Conservation (phyloP, 306 rosid species). For the Astragalus membranaceus region DNA sequence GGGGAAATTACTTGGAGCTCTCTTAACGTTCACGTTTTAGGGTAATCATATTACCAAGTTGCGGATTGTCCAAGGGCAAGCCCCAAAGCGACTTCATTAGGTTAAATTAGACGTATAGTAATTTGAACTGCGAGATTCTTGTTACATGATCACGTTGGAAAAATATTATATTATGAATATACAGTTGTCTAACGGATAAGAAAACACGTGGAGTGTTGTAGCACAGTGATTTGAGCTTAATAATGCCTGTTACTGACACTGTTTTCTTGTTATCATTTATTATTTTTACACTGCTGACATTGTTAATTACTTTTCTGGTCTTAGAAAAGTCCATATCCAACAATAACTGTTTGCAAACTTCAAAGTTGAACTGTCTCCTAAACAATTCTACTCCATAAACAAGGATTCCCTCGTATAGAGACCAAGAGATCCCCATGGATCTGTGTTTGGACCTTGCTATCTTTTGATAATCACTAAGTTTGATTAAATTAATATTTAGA, state of each 20-base stretch:
- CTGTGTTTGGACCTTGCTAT: not conserved
- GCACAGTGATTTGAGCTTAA: constrained; percentile 14
- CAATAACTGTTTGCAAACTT: constrained; percentile 19
- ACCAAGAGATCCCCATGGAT: not conserved
- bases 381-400: constrained; percentile 1
- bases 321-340: constrained; percentile 15
- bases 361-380: constrained; percentile 25
- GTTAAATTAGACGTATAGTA: constrained; percentile 24
- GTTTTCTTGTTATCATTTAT: not conserved
- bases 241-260: constrained; percentile 28
- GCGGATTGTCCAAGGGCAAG: constrained; percentile 26
- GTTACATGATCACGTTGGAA: constrained; percentile 5
- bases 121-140: constrained; percentile 22
- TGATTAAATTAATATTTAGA: constrained; percentile 20
- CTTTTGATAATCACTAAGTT: not conserved
- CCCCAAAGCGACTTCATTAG: constrained; percentile 23
- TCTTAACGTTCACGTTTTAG: constrained; percentile 19
- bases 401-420: not conserved
- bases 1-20: constrained; percentile 30
- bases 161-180: constrained; percentile 23
- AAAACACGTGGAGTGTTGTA: constrained; percentile 16
- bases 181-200: constrained; percentile 26
- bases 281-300: constrained; percentile 9
- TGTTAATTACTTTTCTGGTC: constrained; percentile 5
- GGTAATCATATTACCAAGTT: constrained; percentile 14